A percentile compares a stretch with the other conserved stretches of the same genome.
phyloP scores from a whole-genome alignment of 805 yeast species.

The Wickerhamiella qilinensis region DNA sequence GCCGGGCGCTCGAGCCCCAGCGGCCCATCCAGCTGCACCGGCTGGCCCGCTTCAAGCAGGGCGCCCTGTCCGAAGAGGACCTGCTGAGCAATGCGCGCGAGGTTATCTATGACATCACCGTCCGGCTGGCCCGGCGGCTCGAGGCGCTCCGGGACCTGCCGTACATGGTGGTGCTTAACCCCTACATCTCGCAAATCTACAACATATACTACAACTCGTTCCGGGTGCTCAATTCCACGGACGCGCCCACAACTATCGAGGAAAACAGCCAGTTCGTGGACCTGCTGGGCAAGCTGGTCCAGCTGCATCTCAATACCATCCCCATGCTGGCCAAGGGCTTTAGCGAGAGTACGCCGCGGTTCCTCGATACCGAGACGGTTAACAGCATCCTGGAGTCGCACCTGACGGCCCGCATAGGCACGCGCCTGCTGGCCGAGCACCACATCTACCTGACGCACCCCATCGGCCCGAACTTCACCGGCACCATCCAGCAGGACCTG shows the following conservation, averaged over 20 bases:
- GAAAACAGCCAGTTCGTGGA: conserved; percentile 39
- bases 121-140: conserved; percentile 47
- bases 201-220: conserved; percentile 57
- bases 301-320: conserved; percentile 70
- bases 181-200: conserved; percentile 67
- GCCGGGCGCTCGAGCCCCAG: conserved; percentile 10
- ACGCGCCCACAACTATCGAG: conserved; percentile 30
- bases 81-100: conserved; percentile 20
- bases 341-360: conserved; percentile 37
- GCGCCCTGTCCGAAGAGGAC: conserved; percentile 10
- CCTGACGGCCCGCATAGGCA: conserved; percentile 67
- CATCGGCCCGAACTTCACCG: conserved; percentile 34
- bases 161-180: conserved; percentile 72
- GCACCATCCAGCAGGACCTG: conserved; percentile 50
- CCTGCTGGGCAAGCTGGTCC: conserved; percentile 43
- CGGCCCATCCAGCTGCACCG: conserved; percentile 14
- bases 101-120: conserved; percentile 13
- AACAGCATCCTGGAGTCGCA: conserved; percentile 57
- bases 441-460: conserved; percentile 48
- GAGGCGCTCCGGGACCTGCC: conserved; percentile 60
- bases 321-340: conserved; percentile 74
- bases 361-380: conserved; percentile 30
- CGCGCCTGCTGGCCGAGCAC: conserved; percentile 77
- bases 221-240: conserved; percentile 30
- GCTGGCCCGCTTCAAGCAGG: conserved; percentile 8